Conservation (phyloP, 805 yeast genomes). For the Schizosaccharomyces octosporus region DNA sequence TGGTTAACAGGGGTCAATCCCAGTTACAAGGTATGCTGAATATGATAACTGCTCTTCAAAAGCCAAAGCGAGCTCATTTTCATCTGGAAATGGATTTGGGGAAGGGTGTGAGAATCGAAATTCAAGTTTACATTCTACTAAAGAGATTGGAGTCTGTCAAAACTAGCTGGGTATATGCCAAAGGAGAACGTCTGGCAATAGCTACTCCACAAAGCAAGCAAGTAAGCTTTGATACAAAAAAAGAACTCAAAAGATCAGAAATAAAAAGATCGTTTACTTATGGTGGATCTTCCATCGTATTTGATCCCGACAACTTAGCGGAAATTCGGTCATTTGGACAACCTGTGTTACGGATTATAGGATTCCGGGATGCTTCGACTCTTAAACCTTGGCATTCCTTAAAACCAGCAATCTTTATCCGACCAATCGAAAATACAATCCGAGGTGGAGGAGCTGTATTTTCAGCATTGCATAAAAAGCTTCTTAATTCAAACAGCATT, state of each 20-base stretch:
- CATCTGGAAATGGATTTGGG: slow-evolving; percentile 20
- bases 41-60: slow-evolving; percentile 32
- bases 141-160: slow-evolving; percentile 27
- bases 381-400: slow-evolving; percentile 27
- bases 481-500: slow-evolving; percentile 26
- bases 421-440: slow-evolving; percentile 37
- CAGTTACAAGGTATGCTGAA: slow-evolving; percentile 7
- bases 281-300: slow-evolving; percentile 23
- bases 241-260: neutral
- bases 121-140: slow-evolving; percentile 47
- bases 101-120: slow-evolving; percentile 31
- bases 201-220: slow-evolving; percentile 19
- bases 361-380: slow-evolving; percentile 28
- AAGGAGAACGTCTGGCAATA: slow-evolving; percentile 25
- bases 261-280: slow-evolving; percentile 19
- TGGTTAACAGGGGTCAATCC: neutral
- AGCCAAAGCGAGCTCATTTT: slow-evolving; percentile 38
- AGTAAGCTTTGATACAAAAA: neutral
- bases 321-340: slow-evolving; percentile 11
- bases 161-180: slow-evolving; percentile 29
- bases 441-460: slow-evolving; percentile 44
- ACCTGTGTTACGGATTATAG: slow-evolving; percentile 35
- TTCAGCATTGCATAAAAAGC: slow-evolving; percentile 36
- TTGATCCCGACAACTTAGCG: slow-evolving; percentile 17
- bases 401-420: slow-evolving; percentile 33